phyloP scores from a whole-genome alignment of 2,329 filamentous ascomycete species.

The Magnaporthales sp. region DNA sequence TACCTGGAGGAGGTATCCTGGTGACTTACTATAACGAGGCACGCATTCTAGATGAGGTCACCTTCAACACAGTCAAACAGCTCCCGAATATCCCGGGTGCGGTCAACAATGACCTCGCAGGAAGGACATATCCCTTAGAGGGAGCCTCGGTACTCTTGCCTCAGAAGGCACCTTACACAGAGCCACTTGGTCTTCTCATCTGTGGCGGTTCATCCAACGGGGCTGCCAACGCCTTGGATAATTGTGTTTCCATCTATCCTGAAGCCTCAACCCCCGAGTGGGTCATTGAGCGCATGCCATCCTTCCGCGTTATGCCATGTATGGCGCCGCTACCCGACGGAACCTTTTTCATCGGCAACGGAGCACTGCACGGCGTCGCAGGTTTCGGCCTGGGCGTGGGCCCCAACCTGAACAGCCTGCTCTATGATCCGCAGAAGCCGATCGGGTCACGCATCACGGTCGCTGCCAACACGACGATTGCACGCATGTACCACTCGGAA shows the following conservation, averaged over 20 bases:
- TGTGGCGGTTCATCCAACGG: conserved; percentile 46
- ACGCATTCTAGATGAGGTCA: conserved; percentile 41
- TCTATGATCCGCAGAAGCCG: conserved; percentile 43
- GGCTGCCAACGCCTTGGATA: conserved; percentile 44
- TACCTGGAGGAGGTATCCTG: conserved; percentile 45
- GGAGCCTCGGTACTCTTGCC: conserved; percentile 45
- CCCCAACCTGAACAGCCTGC: conserved; percentile 40
- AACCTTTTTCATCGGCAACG: conserved; percentile 46
- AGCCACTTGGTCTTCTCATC: conserved; percentile 40
- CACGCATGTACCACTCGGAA: conserved; percentile 46
- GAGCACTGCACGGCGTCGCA: conserved; percentile 39
- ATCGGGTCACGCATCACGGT: conserved; percentile 39
- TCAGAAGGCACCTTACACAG: conserved; percentile 40
- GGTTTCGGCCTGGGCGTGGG: conserved; percentile 38
- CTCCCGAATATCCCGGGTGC: conserved; percentile 46
- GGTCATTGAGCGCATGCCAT: conserved; percentile 51
- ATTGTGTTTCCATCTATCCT: conserved; percentile 46
- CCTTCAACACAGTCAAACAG: conserved; percentile 36
- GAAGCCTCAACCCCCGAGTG: conserved; percentile 39
- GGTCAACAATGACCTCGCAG: conserved; percentile 40
- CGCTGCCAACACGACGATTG: conserved; percentile 46
- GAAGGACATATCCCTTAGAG: conserved; percentile 49
- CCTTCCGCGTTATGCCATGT: conserved; percentile 42
- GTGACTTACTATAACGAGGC: conserved; percentile 53
- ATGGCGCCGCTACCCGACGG: conserved; percentile 47